Conservation (phyloP, 495 filamentous ascomycete species). For the Neurospora intermedia region DNA sequence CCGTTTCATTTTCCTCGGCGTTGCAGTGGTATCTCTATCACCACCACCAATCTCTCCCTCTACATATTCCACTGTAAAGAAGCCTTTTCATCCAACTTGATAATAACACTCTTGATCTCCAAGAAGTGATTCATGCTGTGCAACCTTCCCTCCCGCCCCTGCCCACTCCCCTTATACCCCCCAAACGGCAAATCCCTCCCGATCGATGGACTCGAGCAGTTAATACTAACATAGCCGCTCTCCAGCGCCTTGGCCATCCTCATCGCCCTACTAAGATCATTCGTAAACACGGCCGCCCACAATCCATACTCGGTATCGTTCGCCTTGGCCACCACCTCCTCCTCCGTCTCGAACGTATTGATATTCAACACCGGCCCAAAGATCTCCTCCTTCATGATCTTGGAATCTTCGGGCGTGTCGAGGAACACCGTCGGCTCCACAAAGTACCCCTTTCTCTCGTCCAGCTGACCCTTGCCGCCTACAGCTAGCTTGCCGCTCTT, state of each 20-base stretch:
- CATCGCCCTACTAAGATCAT: constrained; percentile 57
- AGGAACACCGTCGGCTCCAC: constrained; percentile 64
- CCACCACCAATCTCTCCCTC: not conserved
- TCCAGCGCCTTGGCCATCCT: constrained; percentile 55
- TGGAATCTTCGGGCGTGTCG: constrained; percentile 53
- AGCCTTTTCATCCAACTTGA: constrained; percentile 14
- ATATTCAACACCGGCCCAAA: constrained; percentile 66
- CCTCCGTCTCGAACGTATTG: constrained; percentile 52
- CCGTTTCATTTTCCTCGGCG: not conserved
- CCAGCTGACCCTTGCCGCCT: constrained; percentile 17
- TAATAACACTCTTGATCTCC: constrained; percentile 37
- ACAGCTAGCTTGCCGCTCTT: constrained; percentile 17
- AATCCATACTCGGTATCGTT: constrained; percentile 67
- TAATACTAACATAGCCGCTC: constrained; percentile 45
- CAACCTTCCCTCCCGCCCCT: constrained; percentile 28
- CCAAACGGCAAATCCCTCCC: constrained; percentile 33
- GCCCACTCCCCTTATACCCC: constrained; percentile 31
- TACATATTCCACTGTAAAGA: not conserved
- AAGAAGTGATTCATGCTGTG: constrained; percentile 39
- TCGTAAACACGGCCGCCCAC: constrained; percentile 65
- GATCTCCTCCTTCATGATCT: constrained; percentile 42
- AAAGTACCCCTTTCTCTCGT: constrained; percentile 30
- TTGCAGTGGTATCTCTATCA: not conserved
- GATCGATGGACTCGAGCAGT: constrained; percentile 28
- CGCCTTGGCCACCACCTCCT: constrained; percentile 55